phyloP scores from a whole-genome alignment of 2,329 filamentous ascomycete species.

The Colletotrichum sp. region DNA sequence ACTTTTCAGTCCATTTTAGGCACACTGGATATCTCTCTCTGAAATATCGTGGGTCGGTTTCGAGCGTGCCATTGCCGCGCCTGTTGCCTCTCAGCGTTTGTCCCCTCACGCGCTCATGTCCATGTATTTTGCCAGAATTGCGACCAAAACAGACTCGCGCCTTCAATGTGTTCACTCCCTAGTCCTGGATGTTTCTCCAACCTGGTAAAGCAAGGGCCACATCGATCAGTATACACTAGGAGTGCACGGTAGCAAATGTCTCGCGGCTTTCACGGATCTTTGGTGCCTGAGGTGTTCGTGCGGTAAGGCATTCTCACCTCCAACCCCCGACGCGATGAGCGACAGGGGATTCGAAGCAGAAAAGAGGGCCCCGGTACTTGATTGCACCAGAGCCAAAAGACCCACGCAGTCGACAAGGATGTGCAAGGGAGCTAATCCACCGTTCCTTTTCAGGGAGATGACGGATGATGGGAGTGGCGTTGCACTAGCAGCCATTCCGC shows the following conservation, averaged over 20 bases:
- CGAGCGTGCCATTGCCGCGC: not conserved
- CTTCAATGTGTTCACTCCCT: not conserved
- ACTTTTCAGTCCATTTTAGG: not conserved
- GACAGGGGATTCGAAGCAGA: not conserved
- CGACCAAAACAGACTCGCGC: not conserved
- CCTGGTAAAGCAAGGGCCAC: not conserved
- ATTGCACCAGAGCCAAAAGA: constrained; percentile 5
- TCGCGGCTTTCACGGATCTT: constrained; percentile 5
- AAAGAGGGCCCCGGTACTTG: constrained; percentile 22
- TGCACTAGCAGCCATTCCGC: constrained; percentile 19
- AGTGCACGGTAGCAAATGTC: constrained; percentile 2
- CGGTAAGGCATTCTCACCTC: not conserved
- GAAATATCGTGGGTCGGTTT: not conserved
- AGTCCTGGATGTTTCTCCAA: not conserved
- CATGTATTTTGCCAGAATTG: not conserved
- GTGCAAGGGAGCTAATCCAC: constrained; percentile 16
- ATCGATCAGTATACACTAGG: not conserved
- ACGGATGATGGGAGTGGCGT: constrained; percentile 24
- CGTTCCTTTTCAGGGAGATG: constrained; percentile 24
- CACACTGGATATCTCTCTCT: not conserved
- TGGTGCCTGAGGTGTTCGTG: constrained; percentile 6
- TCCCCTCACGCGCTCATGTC: not conserved
- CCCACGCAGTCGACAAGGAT: constrained; percentile 1
- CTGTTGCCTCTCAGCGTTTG: not conserved
- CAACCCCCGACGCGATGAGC: not conserved